A percentile compares a stretch with the other conserved stretches of the same genome.
These are phyloP conservation scores for Thraustotheca clavata DNA, from an alignment of 352 stramenopile genomes.

Conservation along the genomic window DNA sequence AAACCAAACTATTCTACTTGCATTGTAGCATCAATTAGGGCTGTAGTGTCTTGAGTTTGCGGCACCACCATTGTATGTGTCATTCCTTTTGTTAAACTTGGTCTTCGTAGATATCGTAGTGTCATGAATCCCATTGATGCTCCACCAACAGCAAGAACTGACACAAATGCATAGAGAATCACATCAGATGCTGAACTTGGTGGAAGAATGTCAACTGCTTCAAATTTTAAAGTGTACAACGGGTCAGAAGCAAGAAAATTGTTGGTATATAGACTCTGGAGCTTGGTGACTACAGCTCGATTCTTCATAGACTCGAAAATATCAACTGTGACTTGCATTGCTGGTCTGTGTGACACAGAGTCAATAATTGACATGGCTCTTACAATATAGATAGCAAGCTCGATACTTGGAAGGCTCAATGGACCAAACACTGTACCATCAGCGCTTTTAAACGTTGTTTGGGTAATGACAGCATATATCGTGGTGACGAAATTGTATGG, in stretches of 20 bases:
- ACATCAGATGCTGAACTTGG: constrained; percentile 33
- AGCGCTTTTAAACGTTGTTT: constrained; percentile 27
- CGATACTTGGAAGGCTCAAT: constrained; percentile 31
- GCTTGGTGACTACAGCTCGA: constrained; percentile 36
- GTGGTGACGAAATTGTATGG: constrained; percentile 33
- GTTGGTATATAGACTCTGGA: constrained; percentile 37
- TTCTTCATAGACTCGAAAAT: constrained; percentile 24
- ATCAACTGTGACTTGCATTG: constrained; percentile 37
- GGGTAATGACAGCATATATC: constrained; percentile 47
- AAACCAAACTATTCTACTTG: background rate
- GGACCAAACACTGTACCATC: constrained; percentile 33
- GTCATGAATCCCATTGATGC: constrained; percentile 23
- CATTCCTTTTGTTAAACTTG: background rate
- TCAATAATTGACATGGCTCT: constrained; percentile 24
- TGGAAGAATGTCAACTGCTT: constrained; percentile 31
- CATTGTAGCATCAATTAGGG: constrained; percentile 10
- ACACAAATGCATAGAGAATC: constrained; percentile 55
- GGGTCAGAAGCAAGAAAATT: constrained; percentile 40
- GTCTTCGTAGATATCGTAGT: background rate
- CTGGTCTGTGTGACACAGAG: background rate
- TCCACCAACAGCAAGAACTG: constrained; percentile 36
- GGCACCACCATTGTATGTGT: background rate
- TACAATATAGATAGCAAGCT: constrained; percentile 54
- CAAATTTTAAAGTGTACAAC: constrained; percentile 39
- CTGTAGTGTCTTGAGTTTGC: background rate